These are phyloP conservation scores for Austroboletus festivus DNA, from an alignment of 768 basidiomycete genomes.

Conservation along the genomic window DNA sequence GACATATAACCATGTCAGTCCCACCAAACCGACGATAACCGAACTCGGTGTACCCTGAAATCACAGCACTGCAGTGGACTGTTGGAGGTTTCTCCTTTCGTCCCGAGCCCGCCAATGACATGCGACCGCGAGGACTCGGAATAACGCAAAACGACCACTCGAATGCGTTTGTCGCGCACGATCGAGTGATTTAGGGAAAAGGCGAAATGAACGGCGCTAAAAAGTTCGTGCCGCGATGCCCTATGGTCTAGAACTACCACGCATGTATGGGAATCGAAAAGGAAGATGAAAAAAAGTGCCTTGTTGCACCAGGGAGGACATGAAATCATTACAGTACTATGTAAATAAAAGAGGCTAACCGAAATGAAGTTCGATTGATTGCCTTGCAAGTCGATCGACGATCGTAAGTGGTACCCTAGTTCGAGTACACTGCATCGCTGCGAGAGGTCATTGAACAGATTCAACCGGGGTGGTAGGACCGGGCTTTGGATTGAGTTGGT, in stretches of 20 bases:
- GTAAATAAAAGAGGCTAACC: slow-evolving; percentile 19
- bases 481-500: slow-evolving; percentile 6
- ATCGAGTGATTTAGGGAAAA: not conserved
- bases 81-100: too few species aligned
- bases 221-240: slow-evolving; percentile 3
- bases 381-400: slow-evolving; percentile 25
- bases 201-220: slow-evolving; percentile 15
- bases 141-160: too few species aligned
- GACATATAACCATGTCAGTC: too few species aligned
- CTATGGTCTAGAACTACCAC: slow-evolving; percentile 17
- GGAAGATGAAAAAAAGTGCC: not conserved
- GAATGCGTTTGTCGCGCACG: too few species aligned
- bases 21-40: too few species aligned
- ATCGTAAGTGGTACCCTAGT: slow-evolving; percentile 12
- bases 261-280: not conserved
- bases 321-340: slow-evolving; percentile 20
- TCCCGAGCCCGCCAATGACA: too few species aligned
- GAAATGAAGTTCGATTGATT: slow-evolving; percentile 26
- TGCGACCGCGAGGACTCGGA: too few species aligned
- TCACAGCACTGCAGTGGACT: too few species aligned
- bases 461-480: not conserved
- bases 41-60: too few species aligned
- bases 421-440: too few species aligned
- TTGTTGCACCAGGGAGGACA: slow-evolving; percentile 6
- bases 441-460: too few species aligned